Base-by-base conservation (phyloP, 495 filamentous ascomycete genomes). In the Aspergillus saccharolyticus region DNA sequence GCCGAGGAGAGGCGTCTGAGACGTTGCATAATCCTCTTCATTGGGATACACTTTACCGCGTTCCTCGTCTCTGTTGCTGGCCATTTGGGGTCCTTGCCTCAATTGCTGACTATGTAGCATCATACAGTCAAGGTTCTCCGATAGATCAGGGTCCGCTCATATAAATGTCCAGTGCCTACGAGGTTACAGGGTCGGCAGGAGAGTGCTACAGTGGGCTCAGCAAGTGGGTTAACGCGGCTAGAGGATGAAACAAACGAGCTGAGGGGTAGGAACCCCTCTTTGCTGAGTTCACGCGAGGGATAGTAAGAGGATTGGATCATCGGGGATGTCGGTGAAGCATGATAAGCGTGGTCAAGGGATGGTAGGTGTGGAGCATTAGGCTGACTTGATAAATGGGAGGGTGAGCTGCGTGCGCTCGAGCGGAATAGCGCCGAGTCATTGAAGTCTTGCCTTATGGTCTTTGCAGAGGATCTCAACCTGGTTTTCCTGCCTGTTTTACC, bases 21-120 rank as follows among this genome's bases (percentile, higher is more conserved):
- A n/a, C 0, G 58, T 17, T 5, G 56, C 44, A 24, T 39, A 42
- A 17, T 56, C 53, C 17, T 49, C 48, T n/a, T 57, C 42, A 20
- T 51, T 50, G n/a, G 54, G 18, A 39, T 17, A 16, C 4, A 39
- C 4, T 19, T 43, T 18, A 17, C 50, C 53, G 15, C 58, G 42
- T n/a, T 58, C 54, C 14, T 33, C 24, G 52, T 63, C 50, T 46
- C 51, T 51, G 49, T 39, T 50, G 47, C 30, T 28, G 47, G n/a
- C 15, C 47, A 50, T 50, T 8, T 30, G 28, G 47, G 2, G 24
- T 5, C 8, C 47, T 25, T 16, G 46, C 4, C 19, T 4, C 12
- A 16, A 7, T 21, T 16, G 16, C 22, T 50, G n/a, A 28, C 15
- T 4, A 17, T 9, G 20, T 9, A 24, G 25, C 7, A 12, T 6